Conservation (phyloP, 116 monocot genomes). For the Dioscorea cayenensis region DNA sequence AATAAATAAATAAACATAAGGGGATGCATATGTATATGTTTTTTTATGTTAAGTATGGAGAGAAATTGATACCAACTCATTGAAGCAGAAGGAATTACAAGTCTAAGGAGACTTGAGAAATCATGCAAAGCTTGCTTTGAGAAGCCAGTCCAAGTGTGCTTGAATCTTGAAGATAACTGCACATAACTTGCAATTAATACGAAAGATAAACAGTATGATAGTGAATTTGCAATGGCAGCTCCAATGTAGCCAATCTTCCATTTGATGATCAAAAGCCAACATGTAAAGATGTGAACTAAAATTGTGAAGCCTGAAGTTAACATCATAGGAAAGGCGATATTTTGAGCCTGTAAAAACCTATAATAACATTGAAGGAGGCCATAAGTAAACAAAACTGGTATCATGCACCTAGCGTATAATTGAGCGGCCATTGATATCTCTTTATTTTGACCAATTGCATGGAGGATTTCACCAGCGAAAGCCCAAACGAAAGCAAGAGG, state of each 20-base stretch:
- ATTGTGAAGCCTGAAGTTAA: slow-evolving; percentile 14
- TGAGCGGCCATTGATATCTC: slow-evolving; percentile 23
- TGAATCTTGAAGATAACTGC: slow-evolving; percentile 15
- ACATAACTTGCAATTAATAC: slow-evolving; percentile 20
- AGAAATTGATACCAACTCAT: no score
- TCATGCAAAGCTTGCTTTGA: slow-evolving; percentile 25
- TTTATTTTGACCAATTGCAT: slow-evolving; percentile 20
- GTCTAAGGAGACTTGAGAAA: slow-evolving; percentile 15
- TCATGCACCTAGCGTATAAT: slow-evolving; percentile 26
- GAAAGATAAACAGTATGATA: slow-evolving; percentile 33
- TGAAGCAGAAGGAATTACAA: slow-evolving; percentile 18
- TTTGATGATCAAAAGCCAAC: slow-evolving; percentile 17
- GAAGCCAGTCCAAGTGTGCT: slow-evolving; percentile 26
- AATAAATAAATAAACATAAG: not conserved
- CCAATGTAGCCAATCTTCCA: slow-evolving; percentile 27
- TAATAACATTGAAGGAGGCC: slow-evolving; percentile 18
- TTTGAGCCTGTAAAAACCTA: slow-evolving; percentile 36
- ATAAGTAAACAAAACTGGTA: slow-evolving; percentile 30
- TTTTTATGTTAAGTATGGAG: no score
- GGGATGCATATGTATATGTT: not conserved
- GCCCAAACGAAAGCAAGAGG: slow-evolving; percentile 26
- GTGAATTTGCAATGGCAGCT: slow-evolving; percentile 21
- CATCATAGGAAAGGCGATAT: slow-evolving; percentile 20
- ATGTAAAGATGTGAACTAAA: not conserved
- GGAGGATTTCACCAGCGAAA: slow-evolving; percentile 21